These are phyloP conservation scores for Alloteropsis semialata DNA, from an alignment of 176 grass and related monocot species.

Conservation along the genomic window DNA sequence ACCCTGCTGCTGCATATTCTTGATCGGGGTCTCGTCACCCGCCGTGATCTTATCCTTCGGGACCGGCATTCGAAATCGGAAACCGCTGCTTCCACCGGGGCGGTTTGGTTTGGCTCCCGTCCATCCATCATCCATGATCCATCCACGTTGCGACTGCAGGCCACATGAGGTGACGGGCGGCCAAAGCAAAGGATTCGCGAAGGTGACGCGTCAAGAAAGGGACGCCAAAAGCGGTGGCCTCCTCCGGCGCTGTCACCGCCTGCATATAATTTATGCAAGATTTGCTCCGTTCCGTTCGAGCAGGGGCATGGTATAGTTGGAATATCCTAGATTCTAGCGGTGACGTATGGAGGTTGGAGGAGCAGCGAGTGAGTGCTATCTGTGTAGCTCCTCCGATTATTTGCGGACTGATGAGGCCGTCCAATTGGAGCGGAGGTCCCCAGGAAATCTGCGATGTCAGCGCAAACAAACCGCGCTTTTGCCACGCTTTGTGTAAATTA, in stretches of 20 bases:
- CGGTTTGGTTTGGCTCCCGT: neutral
- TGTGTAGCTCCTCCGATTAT: neutral
- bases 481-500: neutral
- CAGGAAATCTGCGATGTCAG: neutral
- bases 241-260: neutral
- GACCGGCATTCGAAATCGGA: neutral
- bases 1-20: no score
- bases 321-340: constrained; percentile 21
- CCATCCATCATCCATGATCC: neutral
- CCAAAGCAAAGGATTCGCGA: neutral
- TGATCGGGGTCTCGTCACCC: no score
- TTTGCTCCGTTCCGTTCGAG: neutral
- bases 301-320: neutral
- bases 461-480: neutral
- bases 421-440: neutral
- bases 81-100: neutral
- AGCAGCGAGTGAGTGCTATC: neutral
- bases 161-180: neutral
- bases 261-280: neutral
- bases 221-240: constrained; percentile 7
- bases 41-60: no score
- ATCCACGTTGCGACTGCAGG: no score
- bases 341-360: constrained; percentile 15
- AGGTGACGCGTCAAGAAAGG: neutral
- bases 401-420: neutral